Conservation (phyloP, 768 basidiomycete species). For the Sistotremastrum suecicum region DNA sequence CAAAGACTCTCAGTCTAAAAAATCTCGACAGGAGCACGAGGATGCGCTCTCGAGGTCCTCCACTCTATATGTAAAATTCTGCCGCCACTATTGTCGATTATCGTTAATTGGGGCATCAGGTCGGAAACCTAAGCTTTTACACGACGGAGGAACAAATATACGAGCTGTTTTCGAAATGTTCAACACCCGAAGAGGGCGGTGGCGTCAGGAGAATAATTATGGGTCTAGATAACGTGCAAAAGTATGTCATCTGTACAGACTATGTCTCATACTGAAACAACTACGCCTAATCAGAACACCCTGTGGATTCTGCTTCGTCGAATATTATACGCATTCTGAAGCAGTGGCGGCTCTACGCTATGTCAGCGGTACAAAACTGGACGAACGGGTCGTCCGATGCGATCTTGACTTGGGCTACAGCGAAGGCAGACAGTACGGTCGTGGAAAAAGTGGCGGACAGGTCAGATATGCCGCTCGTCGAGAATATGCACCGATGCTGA, state of each 20-base stretch:
- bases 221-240: conserved; percentile 82
- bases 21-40: conserved; percentile 68
- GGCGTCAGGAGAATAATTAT: conserved; percentile 92
- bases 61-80: conserved; percentile 72
- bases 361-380: conserved; percentile 95
- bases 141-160: conserved; percentile 96
- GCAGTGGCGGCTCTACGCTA: conserved; percentile 88
- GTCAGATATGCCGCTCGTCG: conserved; percentile 16
- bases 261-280: conserved; percentile 6
- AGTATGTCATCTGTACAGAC: conserved; percentile 27
- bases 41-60: conserved; percentile 72
- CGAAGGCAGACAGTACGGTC: conserved; percentile 93
- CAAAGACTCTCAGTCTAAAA: conserved; percentile 78
- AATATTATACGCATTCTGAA: conserved; percentile 90
- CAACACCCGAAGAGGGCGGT: conserved; percentile 72
- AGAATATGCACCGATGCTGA: no score
- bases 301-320: conserved; percentile 92
- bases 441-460: conserved; percentile 96
- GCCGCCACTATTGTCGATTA: conserved; percentile 5
- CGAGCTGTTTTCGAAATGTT: conserved; percentile 84
- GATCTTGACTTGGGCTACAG: conserved; percentile 94
- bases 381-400: conserved; percentile 96
- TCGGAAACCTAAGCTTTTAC: conserved; percentile 88
- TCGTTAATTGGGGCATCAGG: conserved; percentile 26
- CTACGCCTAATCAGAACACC: conserved; percentile 46